Evolutionary conservation across 371 early-diverging fungal genomes (phyloP).

Genomic region (Mucor sp.): DNA sequence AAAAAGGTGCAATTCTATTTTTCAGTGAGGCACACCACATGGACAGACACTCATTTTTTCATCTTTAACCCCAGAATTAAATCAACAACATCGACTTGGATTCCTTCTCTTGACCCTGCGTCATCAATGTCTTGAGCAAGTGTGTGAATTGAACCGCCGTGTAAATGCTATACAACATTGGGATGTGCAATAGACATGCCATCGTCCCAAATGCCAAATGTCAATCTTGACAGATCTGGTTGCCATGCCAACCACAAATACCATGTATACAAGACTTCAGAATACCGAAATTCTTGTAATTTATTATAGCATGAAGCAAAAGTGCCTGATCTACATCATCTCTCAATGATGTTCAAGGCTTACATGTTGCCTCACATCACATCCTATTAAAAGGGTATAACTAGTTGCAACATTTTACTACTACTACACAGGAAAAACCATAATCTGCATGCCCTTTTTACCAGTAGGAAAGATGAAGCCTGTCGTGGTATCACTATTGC

Average conservation of each 20-base stretch:
- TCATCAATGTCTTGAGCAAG: conserved; percentile 3
- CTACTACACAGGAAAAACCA: no score
- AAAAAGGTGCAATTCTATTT: neutral
- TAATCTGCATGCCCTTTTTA: no score
- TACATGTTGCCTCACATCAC: no score
- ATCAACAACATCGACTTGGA: neutral
- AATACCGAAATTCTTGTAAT: no score
- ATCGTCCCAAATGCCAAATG: neutral
- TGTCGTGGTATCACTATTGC: no score
- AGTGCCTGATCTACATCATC: no score
- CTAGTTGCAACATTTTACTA: no score
- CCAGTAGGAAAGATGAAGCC: no score
- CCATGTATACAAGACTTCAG: neutral
- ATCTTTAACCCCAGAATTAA: conserved; percentile 20
- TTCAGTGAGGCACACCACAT: neutral
- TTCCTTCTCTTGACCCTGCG: conserved; percentile 1
- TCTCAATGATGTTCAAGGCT: no score
- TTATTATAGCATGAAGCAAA: no score
- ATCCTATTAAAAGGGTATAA: no score
- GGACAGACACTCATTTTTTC: neutral
- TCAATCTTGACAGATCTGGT: neutral
- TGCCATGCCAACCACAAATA: neutral
- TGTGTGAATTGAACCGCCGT: conserved; percentile 1
- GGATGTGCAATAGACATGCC: no score
- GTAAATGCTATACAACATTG: neutral